A percentile compares a stretch with the other conserved stretches of the same genome.
Evolutionary conservation across 2,329 filamentous ascomycete genomes (phyloP).

Genomic region (Pseudocercospora ulei): DNA sequence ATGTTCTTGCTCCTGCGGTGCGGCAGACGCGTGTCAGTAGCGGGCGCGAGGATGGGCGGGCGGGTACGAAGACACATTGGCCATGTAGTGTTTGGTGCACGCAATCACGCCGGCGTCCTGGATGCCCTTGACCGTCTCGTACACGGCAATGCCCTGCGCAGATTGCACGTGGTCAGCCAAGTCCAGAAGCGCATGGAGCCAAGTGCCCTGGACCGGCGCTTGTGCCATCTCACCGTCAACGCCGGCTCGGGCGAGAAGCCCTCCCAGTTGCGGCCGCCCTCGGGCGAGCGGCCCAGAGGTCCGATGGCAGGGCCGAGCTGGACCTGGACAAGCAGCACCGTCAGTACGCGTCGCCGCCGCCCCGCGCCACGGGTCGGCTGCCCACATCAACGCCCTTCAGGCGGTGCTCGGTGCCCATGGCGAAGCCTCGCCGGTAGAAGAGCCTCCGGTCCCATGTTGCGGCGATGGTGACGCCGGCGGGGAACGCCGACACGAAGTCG

Average conservation of each 20-base stretch:
- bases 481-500: conserved; percentile 74
- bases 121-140: conserved; percentile 66
- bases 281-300: conserved; percentile 58
- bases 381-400: conserved; percentile 66
- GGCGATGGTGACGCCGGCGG: conserved; percentile 66
- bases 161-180: no score
- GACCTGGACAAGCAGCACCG: no score
- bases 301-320: conserved; percentile 69
- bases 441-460: conserved; percentile 71
- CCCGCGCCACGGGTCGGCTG: no score
- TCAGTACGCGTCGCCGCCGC: no score
- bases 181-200: no score
- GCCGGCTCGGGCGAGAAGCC: conserved; percentile 63
- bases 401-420: conserved; percentile 66
- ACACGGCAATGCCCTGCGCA: conserved; percentile 63
- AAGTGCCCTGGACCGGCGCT: no score
- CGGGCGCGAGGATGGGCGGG: no score
- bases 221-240: no score
- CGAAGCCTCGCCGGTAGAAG: conserved; percentile 57
- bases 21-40: no score
- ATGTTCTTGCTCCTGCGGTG: conserved; percentile 68
- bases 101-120: conserved; percentile 75
- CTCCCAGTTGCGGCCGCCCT: conserved; percentile 64
- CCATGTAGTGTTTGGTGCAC: conserved; percentile 69
- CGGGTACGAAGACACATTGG: no score